Base-by-base conservation (phyloP, 1,139 yeast genomes). In the Debaryomycetaceae sp. region DNA sequence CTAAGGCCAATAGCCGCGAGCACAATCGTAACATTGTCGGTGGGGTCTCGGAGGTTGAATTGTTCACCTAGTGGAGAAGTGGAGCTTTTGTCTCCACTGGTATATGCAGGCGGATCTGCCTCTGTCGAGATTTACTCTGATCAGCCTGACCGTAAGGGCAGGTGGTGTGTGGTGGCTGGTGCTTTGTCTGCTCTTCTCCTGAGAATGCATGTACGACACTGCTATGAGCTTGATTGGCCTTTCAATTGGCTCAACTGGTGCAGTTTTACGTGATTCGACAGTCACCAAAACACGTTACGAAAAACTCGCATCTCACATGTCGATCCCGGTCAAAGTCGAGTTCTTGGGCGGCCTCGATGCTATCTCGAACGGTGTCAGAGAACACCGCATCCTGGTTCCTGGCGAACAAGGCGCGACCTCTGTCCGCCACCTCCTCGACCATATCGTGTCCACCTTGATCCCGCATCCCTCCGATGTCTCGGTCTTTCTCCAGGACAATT, bases 401-500 rank as follows among this genome's bases (percentile, higher is more conserved):
- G 38, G 45, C 12, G 55, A 58, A 29, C 65, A 62, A 41, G 68
- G 68, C 4, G 63, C 58, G 16, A 65, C 67, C 4, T 69, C 75
- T 4, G 59, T 77, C 44, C 59, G 58, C 35, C 76, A 77, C 43
- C 60, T 85, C 33, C 62, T 86, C 19, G 57, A 61, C 11, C 59
- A 63, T 33, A 68, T 86, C 27, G 63, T 71, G 18, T 56, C 58
- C 5, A 63, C 67, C 15, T 62, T 82, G 50, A 68, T 82, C 25
- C 55, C 62, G 16, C 73, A 80, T 37, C 67, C 71, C 16, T 74
- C 72, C 36, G 87, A 79, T 45, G 58, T 69, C 15, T 78, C 75
- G 5, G 79, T 86, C 21, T 85, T 87, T 47, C 64, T 87, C 11
- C 94, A 83, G 42, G 90, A 85, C 42, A 94, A 65, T 5, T 68